Conservation (phyloP, 208 protist genomes). For the Leishmania mexicana region DNA sequence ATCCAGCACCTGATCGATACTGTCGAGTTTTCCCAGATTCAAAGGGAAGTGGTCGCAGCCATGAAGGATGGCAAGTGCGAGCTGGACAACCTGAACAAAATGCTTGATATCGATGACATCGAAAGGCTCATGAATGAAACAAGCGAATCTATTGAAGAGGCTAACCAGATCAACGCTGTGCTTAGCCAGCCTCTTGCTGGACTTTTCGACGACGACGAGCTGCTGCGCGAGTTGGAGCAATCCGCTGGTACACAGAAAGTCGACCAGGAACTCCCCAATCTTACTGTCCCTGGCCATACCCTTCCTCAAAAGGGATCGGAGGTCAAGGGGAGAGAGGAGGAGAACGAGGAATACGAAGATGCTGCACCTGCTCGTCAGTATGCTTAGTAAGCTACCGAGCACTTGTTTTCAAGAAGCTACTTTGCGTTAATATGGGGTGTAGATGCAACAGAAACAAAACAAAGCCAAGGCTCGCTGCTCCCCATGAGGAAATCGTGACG, state of each 20-base stretch:
- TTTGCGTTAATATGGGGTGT: not conserved
- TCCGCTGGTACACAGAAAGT: slow-evolving; percentile 12
- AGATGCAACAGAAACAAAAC: not conserved
- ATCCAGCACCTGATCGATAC: slow-evolving; percentile 77
- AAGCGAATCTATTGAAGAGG: slow-evolving; percentile 71
- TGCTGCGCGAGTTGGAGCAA: slow-evolving; percentile 54
- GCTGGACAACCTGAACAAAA: slow-evolving; percentile 75
- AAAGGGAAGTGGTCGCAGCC: slow-evolving; percentile 68
- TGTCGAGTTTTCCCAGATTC: slow-evolving; percentile 78
- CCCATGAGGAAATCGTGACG: not conserved
- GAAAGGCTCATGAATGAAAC: slow-evolving; percentile 78
- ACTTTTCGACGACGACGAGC: slow-evolving; percentile 61
- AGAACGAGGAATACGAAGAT: slow-evolving; percentile 10
- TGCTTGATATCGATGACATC: slow-evolving; percentile 87
- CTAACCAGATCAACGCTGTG: slow-evolving; percentile 67
- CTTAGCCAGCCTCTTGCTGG: slow-evolving; percentile 52
- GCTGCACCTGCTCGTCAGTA: slow-evolving; percentile 13
- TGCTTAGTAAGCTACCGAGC: slow-evolving; percentile 9
- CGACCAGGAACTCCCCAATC: slow-evolving; percentile 21
- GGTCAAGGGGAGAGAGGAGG: not conserved
- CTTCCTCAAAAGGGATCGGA: slow-evolving; percentile 11
- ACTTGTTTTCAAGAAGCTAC: not conserved
- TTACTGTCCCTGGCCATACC: slow-evolving; percentile 35
- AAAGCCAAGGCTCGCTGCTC: not conserved
- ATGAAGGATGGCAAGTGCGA: slow-evolving; percentile 76